Base-by-base conservation (phyloP, 805 yeast genomes). In the Metschnikowia colocasiae region DNA sequence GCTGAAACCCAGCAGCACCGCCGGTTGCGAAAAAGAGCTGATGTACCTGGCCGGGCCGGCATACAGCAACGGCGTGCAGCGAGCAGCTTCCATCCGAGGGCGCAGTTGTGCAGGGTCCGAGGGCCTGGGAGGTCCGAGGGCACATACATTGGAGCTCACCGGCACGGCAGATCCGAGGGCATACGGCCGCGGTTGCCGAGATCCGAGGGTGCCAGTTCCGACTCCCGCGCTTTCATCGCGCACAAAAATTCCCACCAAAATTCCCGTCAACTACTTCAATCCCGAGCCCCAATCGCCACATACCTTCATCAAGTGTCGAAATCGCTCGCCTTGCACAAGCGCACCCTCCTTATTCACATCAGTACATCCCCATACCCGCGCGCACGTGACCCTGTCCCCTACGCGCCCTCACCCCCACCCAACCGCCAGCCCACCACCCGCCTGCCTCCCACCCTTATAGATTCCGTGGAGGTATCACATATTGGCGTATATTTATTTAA, bases 171-270 rank as follows among this genome's bases (percentile, higher is more conserved):
- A 9, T 13, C 42, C 42, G 42, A 13, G 42, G 42, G 42, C 26
- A 19, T 12, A 13, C 13, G 26, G 26, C 18, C 38, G 38, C 26
- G 4, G 6, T 12, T 20, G 10, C 27, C 13, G 22, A 22, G 7
- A 10, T 33, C 38, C 38, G 38, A 9, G 38, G 16, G 32, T 10
- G 3, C 32, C 12, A 38, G 15, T 16, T 38, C 41, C 23, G 25
- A 9, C 31, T 27, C 30, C 40, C 42, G 25, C 30, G 42, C 18
- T 39, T 39, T 39, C 42, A 39, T 39, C 42, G 42, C 42, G 34
- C 42, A 39, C 42, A 39, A 39, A 39, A 39, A 27, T 29, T 27
- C 42, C 42, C 42, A 9, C 26, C 42, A 29, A 39, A 39, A 39
- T 19, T 39, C 29, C 42, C 42, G 16, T 39, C 7, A 27, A 27